Evolutionary conservation across 139 green algal genomes (phyloP), one percentile per base, ranked within the genome.

Genomic region (Edaphochlamys debaryana): DNA sequence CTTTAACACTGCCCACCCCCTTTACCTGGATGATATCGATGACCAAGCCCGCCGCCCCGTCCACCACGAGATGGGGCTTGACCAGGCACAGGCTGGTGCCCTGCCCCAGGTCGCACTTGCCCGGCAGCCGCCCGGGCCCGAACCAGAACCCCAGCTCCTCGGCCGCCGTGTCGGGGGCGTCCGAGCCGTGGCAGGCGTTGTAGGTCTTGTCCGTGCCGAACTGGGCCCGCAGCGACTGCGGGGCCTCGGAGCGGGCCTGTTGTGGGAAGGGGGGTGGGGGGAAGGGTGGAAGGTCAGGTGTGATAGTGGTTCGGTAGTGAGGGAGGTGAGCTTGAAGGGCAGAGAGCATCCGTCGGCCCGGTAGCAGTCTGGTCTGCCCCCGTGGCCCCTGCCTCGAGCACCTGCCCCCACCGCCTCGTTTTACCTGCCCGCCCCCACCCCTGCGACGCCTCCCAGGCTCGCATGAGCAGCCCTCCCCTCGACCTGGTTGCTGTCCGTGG

Each of bases 121-220:
- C 78, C n/a, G 80, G 58, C 40, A 54, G 72, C 62, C 75, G 54
- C 67, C 68, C 52, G 36, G 68, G 50, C 23, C 82, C 87, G 70
- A 96, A 97, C 91, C 95, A 96, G 80, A 95, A 97, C 13, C 32
- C 77, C 5, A 87, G 62, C 88, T 96, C 94, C 38, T 82, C 69
- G 23, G 87, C 87, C 9, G 94, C 93, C 17, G 90, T 94, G 32
- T 93, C 89, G 22, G 89, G 84, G 29, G 90, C 89, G 42, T 96
- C 93, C 23, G 86, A 94, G n/a, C 94, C 94, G 69, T 96, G 94
- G 63, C 85, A 91, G 15, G 94, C 94, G 68, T 96, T 97, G 66
- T 76, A 87, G 17, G 87, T 84, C 29, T 69, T 89, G 54, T 92
- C 88, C n/a, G 87, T 92, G 72, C 92, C 92, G 69, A 94, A 94